A percentile compares a stretch with the other conserved stretches of the same genome.
phyloP scores from a whole-genome alignment of 495 filamentous ascomycete genomes.

The Penicillium soppii region DNA sequence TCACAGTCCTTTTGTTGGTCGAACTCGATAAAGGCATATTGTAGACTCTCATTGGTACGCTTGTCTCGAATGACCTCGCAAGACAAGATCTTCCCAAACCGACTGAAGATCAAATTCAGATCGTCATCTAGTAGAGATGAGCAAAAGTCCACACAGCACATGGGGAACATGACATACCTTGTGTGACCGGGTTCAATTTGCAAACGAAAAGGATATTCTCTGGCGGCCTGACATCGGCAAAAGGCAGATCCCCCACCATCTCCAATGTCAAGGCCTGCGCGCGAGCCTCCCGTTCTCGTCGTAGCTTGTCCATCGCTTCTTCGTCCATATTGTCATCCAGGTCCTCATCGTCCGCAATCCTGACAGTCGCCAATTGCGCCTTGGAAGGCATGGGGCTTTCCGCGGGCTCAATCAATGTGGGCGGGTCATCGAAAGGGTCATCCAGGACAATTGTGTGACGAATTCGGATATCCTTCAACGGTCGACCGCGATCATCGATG shows the following conservation, averaged over 20 bases:
- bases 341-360: constrained; percentile 87
- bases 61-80: constrained; percentile 97
- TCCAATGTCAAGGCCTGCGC: constrained; percentile 94
- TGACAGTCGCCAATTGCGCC: constrained; percentile 84
- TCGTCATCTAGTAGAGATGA: constrained; percentile 68
- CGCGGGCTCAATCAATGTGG: constrained; percentile 70
- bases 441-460: constrained; percentile 87
- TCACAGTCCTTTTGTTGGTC: constrained; percentile 90
- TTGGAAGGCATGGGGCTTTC: constrained; percentile 79
- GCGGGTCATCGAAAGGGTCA: constrained; percentile 81
- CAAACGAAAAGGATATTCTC: constrained; percentile 98
- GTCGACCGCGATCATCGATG: constrained; percentile 78
- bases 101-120: constrained; percentile 91
- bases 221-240: constrained; percentile 95
- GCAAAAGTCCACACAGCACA: neutral
- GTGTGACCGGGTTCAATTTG: constrained; percentile 95
- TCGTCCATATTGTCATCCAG: constrained; percentile 75
- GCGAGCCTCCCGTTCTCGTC: constrained; percentile 86
- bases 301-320: constrained; percentile 71
- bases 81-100: constrained; percentile 91
- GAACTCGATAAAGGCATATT: constrained; percentile 98
- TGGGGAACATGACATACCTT: constrained; percentile 46
- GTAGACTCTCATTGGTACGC: constrained; percentile 89
- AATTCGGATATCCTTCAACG: constrained; percentile 88
- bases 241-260: constrained; percentile 97